Percentiles rank a stretch among this genome's conserved stretches.
Evolutionary conservation across 2,329 filamentous ascomycete species (phyloP).

Genomic region (Trichoderma sp.): DNA sequence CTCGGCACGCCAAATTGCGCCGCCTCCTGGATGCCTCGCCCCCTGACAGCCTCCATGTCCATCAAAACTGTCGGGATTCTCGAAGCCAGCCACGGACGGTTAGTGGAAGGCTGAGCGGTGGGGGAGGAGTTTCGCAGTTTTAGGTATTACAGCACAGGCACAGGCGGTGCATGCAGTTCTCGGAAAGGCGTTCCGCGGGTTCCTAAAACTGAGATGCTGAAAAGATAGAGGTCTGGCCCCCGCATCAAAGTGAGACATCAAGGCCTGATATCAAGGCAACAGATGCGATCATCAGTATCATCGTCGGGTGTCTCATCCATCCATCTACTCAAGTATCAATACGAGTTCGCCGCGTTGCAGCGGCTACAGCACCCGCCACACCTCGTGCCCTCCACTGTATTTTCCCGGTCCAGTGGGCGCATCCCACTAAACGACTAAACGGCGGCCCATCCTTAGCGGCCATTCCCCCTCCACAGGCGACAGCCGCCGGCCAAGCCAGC

Average conservation of each 20-base stretch:
- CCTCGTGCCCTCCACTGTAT: not conserved
- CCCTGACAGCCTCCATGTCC: not conserved
- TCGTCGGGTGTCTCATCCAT: no score
- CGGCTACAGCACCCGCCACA: not conserved
- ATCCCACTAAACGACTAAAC: not conserved
- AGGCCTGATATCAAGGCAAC: no score
- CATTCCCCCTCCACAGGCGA: not conserved
- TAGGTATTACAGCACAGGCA: no score
- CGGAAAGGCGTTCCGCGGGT: no score
- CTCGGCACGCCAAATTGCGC: not conserved
- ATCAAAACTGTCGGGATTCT: not conserved
- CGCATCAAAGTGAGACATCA: no score
- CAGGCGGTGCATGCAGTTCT: no score
- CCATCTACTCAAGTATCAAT: no score
- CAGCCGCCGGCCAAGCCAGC: not conserved
- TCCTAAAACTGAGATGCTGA: no score
- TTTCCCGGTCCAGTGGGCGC: not conserved
- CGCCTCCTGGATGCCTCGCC: not conserved
- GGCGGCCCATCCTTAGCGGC: not conserved
- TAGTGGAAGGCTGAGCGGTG: not conserved
- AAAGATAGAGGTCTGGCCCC: not conserved
- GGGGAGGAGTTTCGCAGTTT: not conserved
- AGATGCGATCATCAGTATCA: no score
- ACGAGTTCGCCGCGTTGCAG: not conserved
- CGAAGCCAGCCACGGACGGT: not conserved